phyloP scores from a whole-genome alignment of 805 yeast genomes.

The Ogataea paradorogensis region DNA sequence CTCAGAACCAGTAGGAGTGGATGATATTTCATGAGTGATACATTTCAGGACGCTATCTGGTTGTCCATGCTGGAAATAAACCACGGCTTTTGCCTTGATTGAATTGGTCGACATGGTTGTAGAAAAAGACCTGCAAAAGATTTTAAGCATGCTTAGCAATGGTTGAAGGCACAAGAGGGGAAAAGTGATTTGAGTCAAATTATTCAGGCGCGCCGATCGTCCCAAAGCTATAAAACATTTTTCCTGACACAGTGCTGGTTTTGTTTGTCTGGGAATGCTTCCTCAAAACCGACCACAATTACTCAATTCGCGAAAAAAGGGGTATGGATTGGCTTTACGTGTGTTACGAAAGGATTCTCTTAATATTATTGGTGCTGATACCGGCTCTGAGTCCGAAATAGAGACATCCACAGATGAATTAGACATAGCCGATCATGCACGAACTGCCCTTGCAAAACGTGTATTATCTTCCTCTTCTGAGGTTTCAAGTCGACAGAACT shows the following conservation, averaged over 20 bases:
- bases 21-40: slow-evolving; percentile 50
- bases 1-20: slow-evolving; percentile 39
- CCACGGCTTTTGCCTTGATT: slow-evolving; percentile 53
- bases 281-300: not conserved
- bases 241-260: not conserved
- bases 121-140: slow-evolving; percentile 7
- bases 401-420: slow-evolving; percentile 12
- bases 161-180: not conserved
- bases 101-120: slow-evolving; percentile 10
- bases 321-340: slow-evolving; percentile 1
- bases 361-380: not conserved
- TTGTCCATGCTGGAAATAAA: slow-evolving; percentile 67
- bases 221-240: not conserved
- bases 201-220: slow-evolving; percentile 2
- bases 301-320: not conserved
- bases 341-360: not conserved
- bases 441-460: slow-evolving; percentile 1
- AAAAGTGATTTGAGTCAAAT: too few relatives aligned
- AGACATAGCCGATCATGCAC: slow-evolving; percentile 4
- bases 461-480: slow-evolving; percentile 16
- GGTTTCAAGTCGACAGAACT: slow-evolving; percentile 19
- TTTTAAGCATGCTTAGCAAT: not conserved
- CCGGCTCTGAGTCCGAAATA: slow-evolving; percentile 4
- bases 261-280: not conserved
- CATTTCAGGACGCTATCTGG: slow-evolving; percentile 54